phyloP scores from a whole-genome alignment of 2,329 filamentous ascomycete species.

The Fusarium pilosicola region DNA sequence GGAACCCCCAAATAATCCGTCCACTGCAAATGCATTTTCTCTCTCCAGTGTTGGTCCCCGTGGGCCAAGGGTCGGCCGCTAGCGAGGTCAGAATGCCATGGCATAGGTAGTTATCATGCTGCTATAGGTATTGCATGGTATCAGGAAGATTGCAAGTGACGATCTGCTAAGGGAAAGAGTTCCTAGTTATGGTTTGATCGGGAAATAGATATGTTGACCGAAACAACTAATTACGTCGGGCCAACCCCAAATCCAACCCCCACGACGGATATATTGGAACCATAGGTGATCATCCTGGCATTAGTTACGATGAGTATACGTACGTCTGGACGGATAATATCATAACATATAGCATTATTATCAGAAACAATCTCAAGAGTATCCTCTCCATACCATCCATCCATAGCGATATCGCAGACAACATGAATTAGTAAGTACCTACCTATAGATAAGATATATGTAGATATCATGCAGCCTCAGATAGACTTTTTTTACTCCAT shows the following conservation, averaged over 20 bases:
- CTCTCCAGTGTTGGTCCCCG: constrained; percentile 2
- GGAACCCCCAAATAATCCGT: constrained; percentile 35
- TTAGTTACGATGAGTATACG: constrained; percentile 11
- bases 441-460: constrained; percentile 9
- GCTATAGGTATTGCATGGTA: background rate
- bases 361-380: background rate
- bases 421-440: background rate
- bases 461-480: background rate
- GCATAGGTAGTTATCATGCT: background rate
- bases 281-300: constrained; percentile 10
- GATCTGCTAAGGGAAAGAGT: constrained; percentile 3
- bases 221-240: constrained; percentile 7
- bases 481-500: constrained; percentile 3
- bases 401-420: background rate
- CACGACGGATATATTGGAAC: constrained; percentile 24
- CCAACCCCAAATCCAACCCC: constrained; percentile 32
- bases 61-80: constrained; percentile 23
- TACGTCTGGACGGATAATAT: background rate
- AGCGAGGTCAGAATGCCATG: background rate
- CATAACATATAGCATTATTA: constrained; percentile 1
- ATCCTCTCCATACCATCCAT: background rate
- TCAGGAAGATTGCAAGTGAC: background rate
- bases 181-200: constrained; percentile 3
- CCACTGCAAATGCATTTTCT: constrained; percentile 13
- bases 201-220: constrained; percentile 15